phyloP scores from a whole-genome alignment of 2,329 filamentous ascomycete genomes.

The Microcera coccophila region DNA sequence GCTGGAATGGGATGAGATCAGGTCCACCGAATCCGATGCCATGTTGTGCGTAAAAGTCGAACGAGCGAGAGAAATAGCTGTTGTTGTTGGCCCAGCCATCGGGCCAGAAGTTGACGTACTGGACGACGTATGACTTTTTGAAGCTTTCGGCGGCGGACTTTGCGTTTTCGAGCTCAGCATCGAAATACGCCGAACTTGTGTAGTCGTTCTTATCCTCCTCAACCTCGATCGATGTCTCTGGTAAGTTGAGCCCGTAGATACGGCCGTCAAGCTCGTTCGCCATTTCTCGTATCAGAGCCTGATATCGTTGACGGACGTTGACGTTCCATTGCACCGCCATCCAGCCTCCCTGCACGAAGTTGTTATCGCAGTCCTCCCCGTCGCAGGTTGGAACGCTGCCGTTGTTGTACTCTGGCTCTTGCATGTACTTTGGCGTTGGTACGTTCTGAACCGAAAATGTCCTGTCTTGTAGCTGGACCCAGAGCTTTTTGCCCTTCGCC shows the following conservation, averaged over 20 bases:
- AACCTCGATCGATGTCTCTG: constrained; percentile 15
- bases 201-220: constrained; percentile 6
- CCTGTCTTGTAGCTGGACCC: constrained; percentile 20
- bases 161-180: constrained; percentile 12
- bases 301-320: constrained; percentile 12
- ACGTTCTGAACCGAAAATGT: constrained; percentile 9
- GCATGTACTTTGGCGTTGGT: constrained; percentile 16
- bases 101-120: constrained; percentile 23
- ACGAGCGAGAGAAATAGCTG: constrained; percentile 6
- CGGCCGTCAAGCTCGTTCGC: constrained; percentile 14
- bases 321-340: neutral
- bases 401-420: constrained; percentile 16
- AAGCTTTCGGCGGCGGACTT: constrained; percentile 9
- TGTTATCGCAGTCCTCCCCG: constrained; percentile 8
- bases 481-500: constrained; percentile 19
- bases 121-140: constrained; percentile 13
- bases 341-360: neutral
- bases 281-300: constrained; percentile 12
- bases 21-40: constrained; percentile 15
- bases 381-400: constrained; percentile 17
- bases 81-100: constrained; percentile 13
- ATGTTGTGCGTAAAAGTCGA: constrained; percentile 12
- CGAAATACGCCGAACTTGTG: constrained; percentile 8
- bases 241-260: constrained; percentile 16
- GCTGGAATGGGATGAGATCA: constrained; percentile 11